Evolutionary conservation across 495 filamentous ascomycete genomes (phyloP).

Genomic region (Trichocladium antarcticum): DNA sequence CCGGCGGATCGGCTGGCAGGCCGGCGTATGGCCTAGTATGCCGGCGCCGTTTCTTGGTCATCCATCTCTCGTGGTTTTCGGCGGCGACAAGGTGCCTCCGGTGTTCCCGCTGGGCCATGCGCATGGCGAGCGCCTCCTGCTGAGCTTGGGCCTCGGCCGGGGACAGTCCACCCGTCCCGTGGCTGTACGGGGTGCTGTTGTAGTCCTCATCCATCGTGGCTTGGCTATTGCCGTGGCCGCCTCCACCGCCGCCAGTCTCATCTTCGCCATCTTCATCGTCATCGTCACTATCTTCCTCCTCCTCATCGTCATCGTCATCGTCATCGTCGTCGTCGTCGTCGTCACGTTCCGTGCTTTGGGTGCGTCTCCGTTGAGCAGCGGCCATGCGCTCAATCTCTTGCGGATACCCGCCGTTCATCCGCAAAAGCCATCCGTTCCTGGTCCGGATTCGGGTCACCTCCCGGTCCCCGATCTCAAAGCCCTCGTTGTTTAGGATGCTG

Average conservation of each 20-base stretch:
- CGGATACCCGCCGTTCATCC: conserved; percentile 44
- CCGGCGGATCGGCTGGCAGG: conserved; percentile 60
- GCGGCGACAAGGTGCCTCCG: conserved; percentile 46
- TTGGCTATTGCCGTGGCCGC: too few species aligned
- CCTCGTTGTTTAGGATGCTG: conserved; percentile 51
- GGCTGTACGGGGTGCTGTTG: not conserved
- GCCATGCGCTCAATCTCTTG: not conserved
- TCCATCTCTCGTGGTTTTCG: conserved; percentile 55
- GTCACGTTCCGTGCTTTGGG: conserved; percentile 17
- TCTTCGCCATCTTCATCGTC: conserved; percentile 17
- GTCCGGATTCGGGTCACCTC: conserved; percentile 56
- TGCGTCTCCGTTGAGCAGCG: not conserved
- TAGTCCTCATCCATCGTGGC: not conserved
- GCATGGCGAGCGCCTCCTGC: conserved; percentile 9
- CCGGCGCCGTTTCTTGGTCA: conserved; percentile 56
- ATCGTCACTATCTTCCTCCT: conserved; percentile 8
- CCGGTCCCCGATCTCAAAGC: conserved; percentile 57
- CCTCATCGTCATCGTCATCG: not conserved
- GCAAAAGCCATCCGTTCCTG: conserved; percentile 53
- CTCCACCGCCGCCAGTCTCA: not conserved
- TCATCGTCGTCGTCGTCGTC: conserved; percentile 14
- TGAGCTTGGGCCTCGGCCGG: conserved; percentile 3
- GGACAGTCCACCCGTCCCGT: not conserved
- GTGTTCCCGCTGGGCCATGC: conserved; percentile 44
- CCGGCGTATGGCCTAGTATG: conserved; percentile 61